Base-by-base conservation (phyloP, 352 stramenopile genomes). In the Phytophthora europaea region DNA sequence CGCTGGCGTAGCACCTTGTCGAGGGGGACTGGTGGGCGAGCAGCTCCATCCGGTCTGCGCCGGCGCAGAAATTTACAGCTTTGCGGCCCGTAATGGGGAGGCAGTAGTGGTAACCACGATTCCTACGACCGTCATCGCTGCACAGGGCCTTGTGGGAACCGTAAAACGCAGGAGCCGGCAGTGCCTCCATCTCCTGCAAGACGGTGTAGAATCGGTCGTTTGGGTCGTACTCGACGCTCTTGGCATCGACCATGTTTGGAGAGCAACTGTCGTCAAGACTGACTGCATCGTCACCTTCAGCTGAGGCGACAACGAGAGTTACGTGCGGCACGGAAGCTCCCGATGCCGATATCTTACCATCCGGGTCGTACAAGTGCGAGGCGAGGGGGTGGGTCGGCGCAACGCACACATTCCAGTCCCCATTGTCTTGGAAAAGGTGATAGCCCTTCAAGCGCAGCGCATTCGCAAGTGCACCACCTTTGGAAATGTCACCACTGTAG, bases 11-110 rank as follows among this genome's bases (percentile, higher is more conserved):
- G 61, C 80, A 87, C 6, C 76, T 31, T 34, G 71, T 81, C 9
- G 70, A 52, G 6, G 59, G 58, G 6, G 51, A 38, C 23, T 33
- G 51, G 22, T 36, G 51, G 2, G 31, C 65, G 10, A 87, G 71
- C 22, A 87, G 56, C 28, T 84, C 77, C 43, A 84, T 61, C 15
- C 80, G 80, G 65, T 87, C 77, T 13, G 80, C 64, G 1, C 31
- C 60, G 6, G 53, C 45, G 63, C 80, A 87, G 65, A 73, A 81
- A 10, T 72, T 65, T 10, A 71, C 53, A 38, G 83, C 77, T 47
- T 76, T 76, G 38, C 77, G 72, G 5, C 65, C 80, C 0, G 71
- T 72, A 58, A 87, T 81, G 20, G 80, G 80, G 1, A 87, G 75
- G 18, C 80, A 87, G 48, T 81, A 82, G 15, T 23, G 18, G 20